Conservation (phyloP, 164 flowering plant species). For the Cinnamomum chago region DNA sequence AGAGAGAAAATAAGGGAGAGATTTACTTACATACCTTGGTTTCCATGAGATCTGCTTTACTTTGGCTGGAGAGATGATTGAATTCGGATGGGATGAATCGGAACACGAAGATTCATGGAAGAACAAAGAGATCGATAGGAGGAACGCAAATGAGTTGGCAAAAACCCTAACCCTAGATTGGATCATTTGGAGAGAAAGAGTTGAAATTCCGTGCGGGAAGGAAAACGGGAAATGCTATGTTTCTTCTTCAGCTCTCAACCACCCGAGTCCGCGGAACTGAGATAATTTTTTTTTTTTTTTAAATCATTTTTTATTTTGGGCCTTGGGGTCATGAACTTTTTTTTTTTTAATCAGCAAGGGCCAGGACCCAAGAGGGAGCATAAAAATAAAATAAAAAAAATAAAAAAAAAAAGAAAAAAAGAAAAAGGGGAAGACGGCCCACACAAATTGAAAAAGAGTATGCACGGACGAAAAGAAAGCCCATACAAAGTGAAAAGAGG, state of each 20-base stretch:
- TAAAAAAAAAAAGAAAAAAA: no score
- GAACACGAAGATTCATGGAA: slow-evolving; percentile 28
- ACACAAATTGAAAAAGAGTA: no score
- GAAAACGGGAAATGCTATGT: not conserved
- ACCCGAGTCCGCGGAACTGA: not conserved
- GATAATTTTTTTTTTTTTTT: not conserved
- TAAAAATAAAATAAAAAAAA: accelerated
- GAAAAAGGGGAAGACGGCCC: no score
- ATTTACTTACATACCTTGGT: slow-evolving; percentile 54
- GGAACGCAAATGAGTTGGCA: slow-evolving; percentile 10
- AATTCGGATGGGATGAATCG: slow-evolving; percentile 7
- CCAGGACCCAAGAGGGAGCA: no score
- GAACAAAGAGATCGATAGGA: slow-evolving; percentile 25
- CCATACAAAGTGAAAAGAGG: no score
- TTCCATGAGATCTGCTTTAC: slow-evolving; percentile 80
- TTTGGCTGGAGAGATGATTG: slow-evolving; percentile 48
- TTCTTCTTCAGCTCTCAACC: not conserved
- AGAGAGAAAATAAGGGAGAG: not conserved
- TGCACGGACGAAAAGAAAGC: no score
- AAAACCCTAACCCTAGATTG: slow-evolving; percentile 13
- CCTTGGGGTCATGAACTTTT: no score
- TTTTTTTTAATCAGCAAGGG: no score
- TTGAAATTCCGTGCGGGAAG: not conserved
- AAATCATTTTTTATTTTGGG: accelerated
- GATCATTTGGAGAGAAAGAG: slow-evolving; percentile 8